Conservation (phyloP, 108 stramenopile genomes). For the Nitzschia putrida region DNA sequence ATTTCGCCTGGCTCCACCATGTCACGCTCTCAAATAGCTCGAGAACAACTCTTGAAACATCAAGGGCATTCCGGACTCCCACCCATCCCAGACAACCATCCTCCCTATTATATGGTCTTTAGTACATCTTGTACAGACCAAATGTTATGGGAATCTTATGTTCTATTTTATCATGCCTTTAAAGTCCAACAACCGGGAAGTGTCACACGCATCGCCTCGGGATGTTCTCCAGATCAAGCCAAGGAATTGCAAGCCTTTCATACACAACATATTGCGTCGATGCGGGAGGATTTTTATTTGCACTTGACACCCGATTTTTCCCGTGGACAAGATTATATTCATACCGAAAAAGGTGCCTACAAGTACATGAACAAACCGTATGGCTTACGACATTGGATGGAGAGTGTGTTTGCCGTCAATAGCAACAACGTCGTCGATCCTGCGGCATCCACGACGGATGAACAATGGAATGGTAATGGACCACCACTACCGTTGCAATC, state of each 20-base stretch:
- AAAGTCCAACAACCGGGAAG: conserved; percentile 75
- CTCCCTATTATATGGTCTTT: conserved; percentile 66
- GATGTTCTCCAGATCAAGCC: conserved; percentile 34
- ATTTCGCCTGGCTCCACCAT: too few relatives aligned
- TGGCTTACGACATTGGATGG: conserved; percentile 75
- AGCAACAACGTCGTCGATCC: conserved; percentile 12
- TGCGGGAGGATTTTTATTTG: conserved; percentile 48
- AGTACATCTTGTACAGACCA: conserved; percentile 81
- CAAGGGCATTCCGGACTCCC: too few relatives aligned
- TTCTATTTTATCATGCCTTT: conserved; percentile 64
- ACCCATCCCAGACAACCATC: too few relatives aligned
- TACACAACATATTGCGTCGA: conserved; percentile 38
- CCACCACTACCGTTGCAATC: too few relatives aligned
- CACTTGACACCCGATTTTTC: conserved; percentile 85
- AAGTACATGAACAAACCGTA: conserved; percentile 92
- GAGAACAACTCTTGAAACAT: too few relatives aligned
- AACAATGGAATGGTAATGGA: too few relatives aligned
- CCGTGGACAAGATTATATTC: neutral
- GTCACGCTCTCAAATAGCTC: too few relatives aligned
- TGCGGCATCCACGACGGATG: too few relatives aligned
- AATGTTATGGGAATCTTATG: conserved; percentile 91
- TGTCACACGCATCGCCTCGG: conserved; percentile 88
- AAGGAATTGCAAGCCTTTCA: conserved; percentile 23
- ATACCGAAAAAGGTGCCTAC: conserved; percentile 45
- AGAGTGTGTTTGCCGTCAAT: conserved; percentile 53